Evolutionary conservation across 2,329 filamentous ascomycete species (phyloP).

Genomic region (Rhynchosporium agropyri): DNA sequence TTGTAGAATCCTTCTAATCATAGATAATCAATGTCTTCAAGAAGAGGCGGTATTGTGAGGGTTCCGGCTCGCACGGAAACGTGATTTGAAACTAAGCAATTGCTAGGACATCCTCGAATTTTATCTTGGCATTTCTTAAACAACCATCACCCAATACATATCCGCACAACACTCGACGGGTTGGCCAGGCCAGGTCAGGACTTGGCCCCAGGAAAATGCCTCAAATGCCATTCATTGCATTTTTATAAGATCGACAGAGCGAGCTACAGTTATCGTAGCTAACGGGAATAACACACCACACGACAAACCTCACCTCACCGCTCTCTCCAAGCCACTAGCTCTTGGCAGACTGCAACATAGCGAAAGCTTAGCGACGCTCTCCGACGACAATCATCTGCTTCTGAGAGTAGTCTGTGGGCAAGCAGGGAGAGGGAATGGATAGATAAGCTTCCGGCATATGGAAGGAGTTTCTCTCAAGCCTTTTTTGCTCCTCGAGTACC

Average conservation of each 20-base stretch:
- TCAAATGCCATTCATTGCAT: not conserved
- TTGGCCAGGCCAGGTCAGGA: not conserved
- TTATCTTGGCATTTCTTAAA: not conserved
- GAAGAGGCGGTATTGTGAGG: not conserved
- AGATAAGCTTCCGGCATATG: constrained; percentile 17
- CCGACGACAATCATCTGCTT: not conserved
- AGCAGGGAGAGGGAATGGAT: not conserved
- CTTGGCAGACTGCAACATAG: not conserved
- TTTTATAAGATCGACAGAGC: not conserved
- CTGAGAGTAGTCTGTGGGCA: not conserved
- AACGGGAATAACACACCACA: not conserved
- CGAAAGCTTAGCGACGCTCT: not conserved
- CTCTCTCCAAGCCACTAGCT: not conserved
- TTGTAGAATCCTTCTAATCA: constrained; percentile 10
- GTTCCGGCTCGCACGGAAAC: not conserved
- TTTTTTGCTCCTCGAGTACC: constrained; percentile 8
- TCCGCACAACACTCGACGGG: not conserved
- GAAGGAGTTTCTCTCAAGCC: constrained; percentile 17
- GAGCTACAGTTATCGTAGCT: no score
- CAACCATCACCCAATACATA: not conserved
- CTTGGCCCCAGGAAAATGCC: not conserved
- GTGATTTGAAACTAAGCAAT: not conserved
- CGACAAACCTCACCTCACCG: not conserved
- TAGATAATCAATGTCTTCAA: constrained; percentile 11
- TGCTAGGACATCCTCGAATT: not conserved